Percentiles rank a stretch among this genome's conserved stretches.
Evolutionary conservation across 164 flowering plant genomes (phyloP).

Genomic region (Magnolia sinica): DNA sequence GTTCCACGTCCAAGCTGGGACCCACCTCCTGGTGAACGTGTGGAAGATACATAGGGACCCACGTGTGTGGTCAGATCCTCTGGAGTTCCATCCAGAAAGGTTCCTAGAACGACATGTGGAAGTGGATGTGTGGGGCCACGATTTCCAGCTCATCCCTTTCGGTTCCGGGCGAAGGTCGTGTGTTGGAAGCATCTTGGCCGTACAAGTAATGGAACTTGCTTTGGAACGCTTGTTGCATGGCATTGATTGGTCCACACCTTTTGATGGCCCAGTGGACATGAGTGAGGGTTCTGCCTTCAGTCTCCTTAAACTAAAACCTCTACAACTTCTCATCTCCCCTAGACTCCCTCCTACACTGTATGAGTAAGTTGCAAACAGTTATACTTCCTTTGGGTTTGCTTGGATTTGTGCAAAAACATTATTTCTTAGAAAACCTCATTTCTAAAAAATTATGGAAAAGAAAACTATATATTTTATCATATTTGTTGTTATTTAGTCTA

Average conservation of each 20-base stretch:
- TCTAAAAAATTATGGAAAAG: no score
- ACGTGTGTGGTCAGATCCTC: no score
- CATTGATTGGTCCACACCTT: slow-evolving; percentile 23
- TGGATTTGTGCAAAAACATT: no score
- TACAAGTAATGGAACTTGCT: slow-evolving; percentile 19
- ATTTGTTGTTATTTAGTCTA: no score
- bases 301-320: slow-evolving; percentile 17
- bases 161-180: slow-evolving; percentile 31
- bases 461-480: no score
- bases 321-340: slow-evolving; percentile 22
- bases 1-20: no score
- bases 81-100: no score
- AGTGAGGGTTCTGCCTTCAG: slow-evolving; percentile 23
- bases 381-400: no score
- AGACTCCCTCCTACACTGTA: not conserved
- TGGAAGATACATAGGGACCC: no score
- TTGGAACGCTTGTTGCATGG: slow-evolving; percentile 28
- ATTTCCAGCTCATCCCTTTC: slow-evolving; percentile 32
- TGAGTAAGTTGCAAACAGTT: no score
- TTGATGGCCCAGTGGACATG: slow-evolving; percentile 14
- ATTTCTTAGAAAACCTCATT: no score
- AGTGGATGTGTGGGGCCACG: slow-evolving; percentile 17
- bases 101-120: not conserved
- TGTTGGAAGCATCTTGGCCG: slow-evolving; percentile 23
- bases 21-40: no score